A percentile compares a stretch with the other conserved stretches of the same genome.
Conservation (phyloP, 768 basidiomycete genomes). For the Cytidiella melzeri region DNA sequence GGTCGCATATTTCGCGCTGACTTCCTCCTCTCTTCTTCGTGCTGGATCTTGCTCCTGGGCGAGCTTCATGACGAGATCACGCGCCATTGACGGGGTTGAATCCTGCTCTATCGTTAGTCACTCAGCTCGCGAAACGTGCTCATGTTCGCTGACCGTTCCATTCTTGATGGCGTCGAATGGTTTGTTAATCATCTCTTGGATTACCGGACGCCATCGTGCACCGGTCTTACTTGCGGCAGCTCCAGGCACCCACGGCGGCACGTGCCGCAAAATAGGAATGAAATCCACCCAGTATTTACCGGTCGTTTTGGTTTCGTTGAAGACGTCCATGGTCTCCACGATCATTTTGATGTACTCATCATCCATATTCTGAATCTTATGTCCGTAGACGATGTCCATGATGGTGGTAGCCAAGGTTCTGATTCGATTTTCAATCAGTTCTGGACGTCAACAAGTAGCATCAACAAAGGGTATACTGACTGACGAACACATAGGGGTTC, state of each 20-base stretch:
- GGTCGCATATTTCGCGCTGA: not conserved
- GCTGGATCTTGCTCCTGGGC: not conserved
- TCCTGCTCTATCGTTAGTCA: not conserved
- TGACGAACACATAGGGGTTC: not conserved
- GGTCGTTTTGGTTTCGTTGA: not conserved
- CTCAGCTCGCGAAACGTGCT: not conserved
- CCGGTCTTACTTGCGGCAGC: constrained; percentile 2
- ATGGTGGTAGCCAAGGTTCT: constrained; percentile 3
- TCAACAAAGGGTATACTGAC: not conserved
- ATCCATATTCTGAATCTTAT: not conserved
- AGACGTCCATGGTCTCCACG: constrained; percentile 1
- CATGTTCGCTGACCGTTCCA: not conserved
- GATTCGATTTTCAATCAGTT: not conserved
- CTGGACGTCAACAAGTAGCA: not conserved
- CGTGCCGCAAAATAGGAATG: not conserved
- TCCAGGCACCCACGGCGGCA: constrained; percentile 8
- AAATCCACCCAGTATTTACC: constrained; percentile 6
- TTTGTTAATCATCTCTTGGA: constrained; percentile 2
- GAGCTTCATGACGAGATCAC: not conserved
- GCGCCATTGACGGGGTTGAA: not conserved
- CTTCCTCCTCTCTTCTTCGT: not conserved
- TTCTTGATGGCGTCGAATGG: constrained; percentile 6
- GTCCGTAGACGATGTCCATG: constrained; percentile 3
- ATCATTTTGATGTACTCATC: constrained; percentile 2
- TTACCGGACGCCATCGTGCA: not conserved